Conservation (phyloP, 2,329 filamentous ascomycete species). For the Diplodia corticola region DNA sequence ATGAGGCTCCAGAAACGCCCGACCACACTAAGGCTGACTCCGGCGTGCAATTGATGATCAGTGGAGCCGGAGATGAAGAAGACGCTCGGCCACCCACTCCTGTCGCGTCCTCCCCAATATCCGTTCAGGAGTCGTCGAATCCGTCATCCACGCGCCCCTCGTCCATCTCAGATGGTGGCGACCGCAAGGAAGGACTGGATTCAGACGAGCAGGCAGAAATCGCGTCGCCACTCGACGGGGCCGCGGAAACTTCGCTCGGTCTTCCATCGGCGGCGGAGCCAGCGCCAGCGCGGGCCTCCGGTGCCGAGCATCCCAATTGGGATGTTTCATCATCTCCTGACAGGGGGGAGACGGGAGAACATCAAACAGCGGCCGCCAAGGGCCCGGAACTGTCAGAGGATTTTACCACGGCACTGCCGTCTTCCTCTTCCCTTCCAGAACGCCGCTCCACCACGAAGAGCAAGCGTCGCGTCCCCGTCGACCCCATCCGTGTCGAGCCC, state of each 20-base stretch:
- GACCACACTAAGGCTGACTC: slow-evolving; percentile 53
- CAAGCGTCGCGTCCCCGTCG: slow-evolving; percentile 19
- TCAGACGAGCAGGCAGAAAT: slow-evolving; percentile 27
- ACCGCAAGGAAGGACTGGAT: slow-evolving; percentile 28
- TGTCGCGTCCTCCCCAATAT: slow-evolving; percentile 38
- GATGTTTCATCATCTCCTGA: slow-evolving; percentile 24
- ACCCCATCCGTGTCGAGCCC: slow-evolving; percentile 19
- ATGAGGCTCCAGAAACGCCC: slow-evolving; percentile 7
- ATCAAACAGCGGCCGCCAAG: slow-evolving; percentile 21
- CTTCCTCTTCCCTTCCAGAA: slow-evolving; percentile 20
- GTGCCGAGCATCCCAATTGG: slow-evolving; percentile 17
- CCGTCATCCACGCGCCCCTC: slow-evolving; percentile 42
- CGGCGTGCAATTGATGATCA: slow-evolving; percentile 53
- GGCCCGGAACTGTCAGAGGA: slow-evolving; percentile 14
- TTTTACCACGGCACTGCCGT: slow-evolving; percentile 21
- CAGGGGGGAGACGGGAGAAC: slow-evolving; percentile 23
- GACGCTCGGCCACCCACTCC: slow-evolving; percentile 39
- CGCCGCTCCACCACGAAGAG: slow-evolving; percentile 22
- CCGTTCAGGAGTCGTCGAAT: slow-evolving; percentile 39
- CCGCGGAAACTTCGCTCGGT: slow-evolving; percentile 17
- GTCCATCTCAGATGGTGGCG: slow-evolving; percentile 41
- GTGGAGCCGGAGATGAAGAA: slow-evolving; percentile 34
- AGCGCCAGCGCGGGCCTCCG: slow-evolving; percentile 15
- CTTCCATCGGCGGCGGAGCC: slow-evolving; percentile 20
- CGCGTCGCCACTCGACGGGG: not conserved